Evolutionary conservation across 805 yeast species (phyloP), one percentile per base, ranked within the genome.

Genomic region (Hyphopichia homilentoma): DNA sequence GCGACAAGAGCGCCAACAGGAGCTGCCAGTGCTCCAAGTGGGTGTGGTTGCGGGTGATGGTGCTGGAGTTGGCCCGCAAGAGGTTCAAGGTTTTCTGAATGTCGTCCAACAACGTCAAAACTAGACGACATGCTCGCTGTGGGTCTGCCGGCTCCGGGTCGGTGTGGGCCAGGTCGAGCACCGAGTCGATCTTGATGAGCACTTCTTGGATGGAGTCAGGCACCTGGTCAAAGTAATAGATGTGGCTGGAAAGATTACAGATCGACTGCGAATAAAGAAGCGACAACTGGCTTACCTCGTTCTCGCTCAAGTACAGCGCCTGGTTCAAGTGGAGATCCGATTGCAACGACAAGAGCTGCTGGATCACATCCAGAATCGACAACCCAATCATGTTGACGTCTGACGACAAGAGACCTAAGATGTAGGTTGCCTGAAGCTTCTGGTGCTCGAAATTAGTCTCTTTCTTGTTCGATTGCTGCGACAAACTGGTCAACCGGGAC

Each of bases 311-410:
- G 11, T 33, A 36, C 1, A 40, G 41, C 1, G 54, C 35, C 29
- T 59, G 56, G 13, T 40, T 26, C 30, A 62, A 45, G 25, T 52
- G 45, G 27, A 65, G 49, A 25, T 43, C 41, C 9, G 65, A 48
- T 45, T 82, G 84, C 29, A 77, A 63, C 7, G 57, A 51, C 26
- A 83, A 55, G 5, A 84, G 50, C 35, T 72, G 77, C 39, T 79
- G 76, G 52, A 84, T 68, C 23, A 84, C 73, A 52, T 89, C 97
- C 23, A 87, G 68, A 5, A 88, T 84, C 7, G 96, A 83, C 27
- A 93, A 63, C 0, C 97, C 97, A 40, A 88, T 81, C 70, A 90
- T 77, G 52, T 83, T 86, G 25, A 86, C 86, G 24, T 80, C 79
- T 0, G 93, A 81, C 1, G 81, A 70, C n/a, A 89, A 64, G 19